Evolutionary conservation across 2,329 filamentous ascomycete species (phyloP).

Genomic region (Trichophaea hybrida): DNA sequence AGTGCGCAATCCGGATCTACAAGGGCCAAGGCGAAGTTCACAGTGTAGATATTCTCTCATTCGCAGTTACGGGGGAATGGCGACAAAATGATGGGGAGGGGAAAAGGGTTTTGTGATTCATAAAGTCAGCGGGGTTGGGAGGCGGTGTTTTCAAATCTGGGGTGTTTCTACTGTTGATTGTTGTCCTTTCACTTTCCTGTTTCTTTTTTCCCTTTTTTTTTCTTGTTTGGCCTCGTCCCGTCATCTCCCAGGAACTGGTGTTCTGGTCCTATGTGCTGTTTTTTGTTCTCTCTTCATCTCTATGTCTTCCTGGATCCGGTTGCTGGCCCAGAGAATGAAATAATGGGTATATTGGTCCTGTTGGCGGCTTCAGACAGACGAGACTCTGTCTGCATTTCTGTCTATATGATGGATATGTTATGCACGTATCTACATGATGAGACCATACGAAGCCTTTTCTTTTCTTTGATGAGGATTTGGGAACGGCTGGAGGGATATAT

Average conservation of each 20-base stretch:
- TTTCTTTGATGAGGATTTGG: not conserved
- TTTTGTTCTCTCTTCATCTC: not conserved
- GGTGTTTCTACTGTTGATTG: not conserved
- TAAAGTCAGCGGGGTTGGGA: not conserved
- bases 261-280: not conserved
- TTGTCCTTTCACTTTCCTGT: not conserved
- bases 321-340: no score
- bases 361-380: no score
- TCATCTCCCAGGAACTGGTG: conserved; percentile 1
- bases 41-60: conserved; percentile 5
- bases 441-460: not conserved
- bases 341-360: no score
- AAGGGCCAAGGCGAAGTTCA: conserved; percentile 65
- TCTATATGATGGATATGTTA: no score
- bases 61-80: no score
- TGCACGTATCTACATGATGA: no score
- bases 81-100: not conserved
- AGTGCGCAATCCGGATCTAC: conserved; percentile 85
- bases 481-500: not conserved
- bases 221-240: not conserved
- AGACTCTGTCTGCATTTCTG: no score
- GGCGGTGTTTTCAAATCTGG: not conserved
- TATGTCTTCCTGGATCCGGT: not conserved
- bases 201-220: not conserved
- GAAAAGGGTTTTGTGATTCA: not conserved